phyloP scores from a whole-genome alignment of 495 filamentous ascomycete genomes.

The Eremomyces bilateralis region DNA sequence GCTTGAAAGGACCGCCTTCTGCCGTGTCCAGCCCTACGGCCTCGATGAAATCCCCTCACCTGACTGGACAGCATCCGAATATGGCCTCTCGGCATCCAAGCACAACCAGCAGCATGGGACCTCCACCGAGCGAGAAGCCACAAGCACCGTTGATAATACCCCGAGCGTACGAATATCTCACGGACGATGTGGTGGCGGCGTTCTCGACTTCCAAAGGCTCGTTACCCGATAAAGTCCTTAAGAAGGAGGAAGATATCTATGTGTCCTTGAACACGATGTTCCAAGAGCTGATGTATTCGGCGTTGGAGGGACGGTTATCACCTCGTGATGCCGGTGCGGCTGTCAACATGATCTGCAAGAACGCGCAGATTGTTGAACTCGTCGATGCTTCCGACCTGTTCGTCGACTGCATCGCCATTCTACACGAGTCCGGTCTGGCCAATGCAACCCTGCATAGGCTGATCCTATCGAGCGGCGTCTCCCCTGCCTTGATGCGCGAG shows the following conservation, averaged over 20 bases:
- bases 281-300: conserved; percentile 63
- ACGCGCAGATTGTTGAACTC: conserved; percentile 25
- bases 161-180: conserved; percentile 21
- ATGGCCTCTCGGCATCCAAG: background rate
- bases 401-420: conserved; percentile 47
- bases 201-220: conserved; percentile 30
- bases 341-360: conserved; percentile 50
- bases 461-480: conserved; percentile 49
- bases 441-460: conserved; percentile 28
- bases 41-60: too few relatives aligned
- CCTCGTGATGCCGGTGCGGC: conserved; percentile 46
- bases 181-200: conserved; percentile 25
- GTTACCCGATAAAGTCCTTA: background rate
- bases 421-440: conserved; percentile 39
- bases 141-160: too few relatives aligned
- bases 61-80: too few relatives aligned
- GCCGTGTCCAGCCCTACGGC: too few relatives aligned
- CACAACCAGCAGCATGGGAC: background rate
- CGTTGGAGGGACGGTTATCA: conserved; percentile 41
- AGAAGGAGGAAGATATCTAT: background rate
- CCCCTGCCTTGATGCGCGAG: conserved; percentile 48
- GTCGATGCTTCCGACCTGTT: conserved; percentile 51
- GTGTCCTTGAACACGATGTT: conserved; percentile 26
- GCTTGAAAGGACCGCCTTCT: too few relatives aligned
- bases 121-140: background rate